Evolutionary conservation across 169 alveolate genomes (phyloP), one percentile per base, ranked within the genome.

Genomic region (Cryptosporidium viatorum): DNA sequence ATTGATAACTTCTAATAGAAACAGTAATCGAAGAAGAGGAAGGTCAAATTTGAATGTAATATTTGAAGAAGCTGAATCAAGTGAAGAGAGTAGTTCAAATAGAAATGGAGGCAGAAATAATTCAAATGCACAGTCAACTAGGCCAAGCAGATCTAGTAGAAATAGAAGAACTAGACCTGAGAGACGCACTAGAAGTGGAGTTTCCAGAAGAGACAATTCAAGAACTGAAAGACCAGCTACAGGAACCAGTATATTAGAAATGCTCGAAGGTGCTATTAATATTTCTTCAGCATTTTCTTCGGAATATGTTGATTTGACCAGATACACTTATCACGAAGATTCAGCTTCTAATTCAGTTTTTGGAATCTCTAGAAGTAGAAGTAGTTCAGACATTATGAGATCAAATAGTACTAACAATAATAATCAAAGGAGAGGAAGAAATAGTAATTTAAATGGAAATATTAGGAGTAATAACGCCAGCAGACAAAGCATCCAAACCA

Each of bases 221-320:
- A 65, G 71, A 31, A 21, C 51, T n/a, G 67, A 21, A n/a, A 58
- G 73, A 6, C 35, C 86, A 31, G 43, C 62, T 12, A 29, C 41
- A 33, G 59, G 59, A n/a, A 12, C 31, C 3, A 52, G 59, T 35
- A n/a, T 55, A 58, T 29, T 59, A 21, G 86, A 74, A 39, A 52
- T 55, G 86, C 59, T 55, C 21, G 73, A 74, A 21, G 71, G 71
- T 35, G 71, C 71, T 14, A 65, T 65, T 29, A 10, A 65, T 1
- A 65, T 65, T 0, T 51, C 86, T 21, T 74, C 86, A 26, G 41
- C 45, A 50, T 58, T 31, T 74, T 37, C 69, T 33, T 74, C 70
- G 18, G 86, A 74, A 58, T 74, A 74, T 35, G 86, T 74, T 35
- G 86, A 74, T 37, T 59, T 74, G 52, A 74, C 86, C 7, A 74